Base-by-base conservation (phyloP, 306 rosid genomes). In the Oemleria cerasiformis region DNA sequence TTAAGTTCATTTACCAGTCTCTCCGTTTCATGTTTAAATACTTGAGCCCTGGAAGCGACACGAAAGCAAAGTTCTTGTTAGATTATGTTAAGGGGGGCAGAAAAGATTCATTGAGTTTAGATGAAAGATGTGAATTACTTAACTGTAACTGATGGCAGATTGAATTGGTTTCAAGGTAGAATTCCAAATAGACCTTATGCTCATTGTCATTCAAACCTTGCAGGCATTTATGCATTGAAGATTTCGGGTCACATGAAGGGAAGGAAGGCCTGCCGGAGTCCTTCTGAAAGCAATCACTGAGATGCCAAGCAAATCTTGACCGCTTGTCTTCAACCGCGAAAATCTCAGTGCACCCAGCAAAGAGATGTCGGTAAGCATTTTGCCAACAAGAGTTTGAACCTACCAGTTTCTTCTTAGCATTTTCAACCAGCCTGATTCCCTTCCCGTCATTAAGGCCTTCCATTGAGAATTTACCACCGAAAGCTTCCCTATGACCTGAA, bases 121-220 rank as follows among this genome's bases (percentile, higher is more conserved):
- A 42, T 34, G 65, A 63, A 56, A 78, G 39, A 34, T 55, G 21
- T 47, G 30, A 25, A 2, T 63, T 14, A 84, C 96, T 84, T 51
- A 86, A 88, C 92, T 92, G 98, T 70, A 92, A 79, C 63, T 90
- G 97, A 70, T 88, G 81, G 53, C 98, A 92, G 78, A 90, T 90
- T 13, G 90, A 57, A 53, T 90, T 92, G 50, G 96, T 92, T 75
- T 90, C 98, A 2, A 92, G 97, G 83, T 86, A 92, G 81, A 92
- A 92, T 69, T 87, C 97, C 65, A 90, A 91, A 47, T 88, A 90
- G 49, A 90, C 88, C 77, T 80, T 78, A 55, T 86, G 92, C 38
- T 85, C 88, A 81, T 78, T 38, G 5, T 92, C 95, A 73, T 83
- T 81, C 8, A 90, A 78, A 23, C 20, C 5, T 68, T 67, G 79